Evolutionary conservation across 257 asterid species (phyloP), one percentile per base, ranked within the genome.

Genomic region (Solanum arcanum): DNA sequence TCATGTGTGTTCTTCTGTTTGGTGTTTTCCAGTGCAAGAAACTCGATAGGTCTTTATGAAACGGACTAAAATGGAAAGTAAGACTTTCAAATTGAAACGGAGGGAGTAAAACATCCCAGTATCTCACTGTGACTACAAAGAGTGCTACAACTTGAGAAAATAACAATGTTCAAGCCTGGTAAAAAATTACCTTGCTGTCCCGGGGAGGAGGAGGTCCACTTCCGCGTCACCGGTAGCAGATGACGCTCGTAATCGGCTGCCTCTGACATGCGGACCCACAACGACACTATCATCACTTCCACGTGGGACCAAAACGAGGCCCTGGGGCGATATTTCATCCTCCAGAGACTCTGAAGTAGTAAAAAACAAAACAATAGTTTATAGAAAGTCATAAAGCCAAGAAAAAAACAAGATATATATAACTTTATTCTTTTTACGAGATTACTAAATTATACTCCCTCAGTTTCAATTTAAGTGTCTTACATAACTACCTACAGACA

Each of bases 141-240:
- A 20, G 21, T 41, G 56, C 59, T 75, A 41, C 52, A 23, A 21
- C 56, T 37, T 39, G 2, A 12, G 80, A 73, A 73, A 35, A 73
- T 20, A 11, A 3, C 11, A 73, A 73, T 35, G 56, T 75, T 75
- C 56, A 56, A 73, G 83, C 29, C 20, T 52, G 46, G 56, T 7
- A 3, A 59, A 31, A 47, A 39, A 52, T 84, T 94, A 97, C 99
- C 99, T 96, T 88, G 99, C 98, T 87, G 99, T 95, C 21, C 99
- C 99, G 3, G 99, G 99, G 86, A 97, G 99, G 89, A 97, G 98
- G 86, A 95, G 98, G 91, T 95, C 99, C 27, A 97, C 99, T 92
- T 96, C 98, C 90, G 94, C 93, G n/a, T 94, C 93, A 44, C 99
- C 99, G 56, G 98, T 91, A 76, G 95, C 96, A 83, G 98, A 95